Conservation (phyloP, 2,329 filamentous ascomycete genomes). For the Orbilia javanica region DNA sequence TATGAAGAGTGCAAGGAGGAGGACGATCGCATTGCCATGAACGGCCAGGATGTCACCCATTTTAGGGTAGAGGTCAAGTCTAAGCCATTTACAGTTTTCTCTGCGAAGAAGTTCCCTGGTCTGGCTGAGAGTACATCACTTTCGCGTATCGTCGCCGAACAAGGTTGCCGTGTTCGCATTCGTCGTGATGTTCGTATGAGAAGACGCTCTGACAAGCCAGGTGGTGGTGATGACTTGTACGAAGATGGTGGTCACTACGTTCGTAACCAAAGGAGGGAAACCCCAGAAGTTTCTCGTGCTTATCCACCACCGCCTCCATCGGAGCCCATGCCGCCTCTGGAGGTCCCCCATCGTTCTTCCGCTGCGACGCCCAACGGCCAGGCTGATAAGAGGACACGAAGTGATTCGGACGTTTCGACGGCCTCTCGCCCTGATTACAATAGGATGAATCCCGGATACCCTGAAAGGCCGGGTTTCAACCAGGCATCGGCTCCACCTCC, state of each 20-base stretch:
- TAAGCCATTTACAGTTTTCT: constrained; percentile 86
- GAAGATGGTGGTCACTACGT: constrained; percentile 70
- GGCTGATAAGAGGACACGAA: constrained; percentile 60
- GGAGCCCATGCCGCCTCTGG: constrained; percentile 58
- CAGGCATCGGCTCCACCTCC: constrained; percentile 34
- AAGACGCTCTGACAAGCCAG: constrained; percentile 79
- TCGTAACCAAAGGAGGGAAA: constrained; percentile 54
- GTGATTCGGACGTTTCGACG: constrained; percentile 61
- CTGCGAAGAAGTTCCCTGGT: constrained; percentile 98
- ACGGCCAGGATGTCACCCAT: constrained; percentile 64
- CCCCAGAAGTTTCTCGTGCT: constrained; percentile 43
- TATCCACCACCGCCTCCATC: constrained; percentile 44
- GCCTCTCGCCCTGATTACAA: constrained; percentile 57
- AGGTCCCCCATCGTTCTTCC: constrained; percentile 60
- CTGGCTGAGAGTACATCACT: constrained; percentile 88
- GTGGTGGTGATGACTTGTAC: constrained; percentile 70
- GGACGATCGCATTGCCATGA: constrained; percentile 67
- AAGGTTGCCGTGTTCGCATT: constrained; percentile 96
- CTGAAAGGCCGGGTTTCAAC: constrained; percentile 42
- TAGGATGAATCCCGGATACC: constrained; percentile 47
- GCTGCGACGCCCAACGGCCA: constrained; percentile 58
- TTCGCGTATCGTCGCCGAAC: constrained; percentile 92
- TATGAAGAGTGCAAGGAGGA: constrained; percentile 82
- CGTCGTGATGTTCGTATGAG: constrained; percentile 93
- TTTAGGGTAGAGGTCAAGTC: constrained; percentile 84